These are phyloP conservation scores for Aspergillus flavus DNA, from an alignment of 2,329 filamentous ascomycete species.

Conservation along the genomic window DNA sequence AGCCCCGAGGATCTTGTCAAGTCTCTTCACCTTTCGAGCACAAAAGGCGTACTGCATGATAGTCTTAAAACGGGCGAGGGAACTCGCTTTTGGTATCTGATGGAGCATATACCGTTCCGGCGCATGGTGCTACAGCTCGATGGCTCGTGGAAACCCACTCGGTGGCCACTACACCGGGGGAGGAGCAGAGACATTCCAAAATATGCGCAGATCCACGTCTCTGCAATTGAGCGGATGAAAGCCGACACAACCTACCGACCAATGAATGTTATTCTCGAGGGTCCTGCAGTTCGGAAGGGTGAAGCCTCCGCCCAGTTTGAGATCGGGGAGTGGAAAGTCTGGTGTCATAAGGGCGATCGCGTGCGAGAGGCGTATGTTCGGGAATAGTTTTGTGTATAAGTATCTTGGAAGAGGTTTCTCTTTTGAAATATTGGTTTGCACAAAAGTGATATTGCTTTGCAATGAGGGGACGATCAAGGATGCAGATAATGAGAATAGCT, in stretches of 20 bases:
- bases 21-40: conserved; percentile 16
- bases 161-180: conserved; percentile 72
- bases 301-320: conserved; percentile 1
- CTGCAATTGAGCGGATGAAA: conserved; percentile 69
- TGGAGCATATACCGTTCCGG: conserved; percentile 76
- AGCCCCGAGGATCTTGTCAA: not conserved
- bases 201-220: conserved; percentile 68
- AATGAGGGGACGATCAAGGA: not conserved
- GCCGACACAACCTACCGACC: conserved; percentile 65
- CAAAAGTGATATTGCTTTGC: not conserved
- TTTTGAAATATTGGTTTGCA: not conserved
- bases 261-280: conserved; percentile 66
- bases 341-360: conserved; percentile 17
- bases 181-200: conserved; percentile 73
- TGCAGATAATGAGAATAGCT: not conserved
- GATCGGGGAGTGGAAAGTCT: conserved; percentile 19
- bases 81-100: conserved; percentile 68
- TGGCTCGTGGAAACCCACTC: conserved; percentile 66
- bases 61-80: conserved; percentile 65
- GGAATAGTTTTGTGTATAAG: not conserved
- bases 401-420: not conserved
- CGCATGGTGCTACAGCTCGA: conserved; percentile 67
- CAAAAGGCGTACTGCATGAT: conserved; percentile 61
- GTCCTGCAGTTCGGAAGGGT: not conserved
- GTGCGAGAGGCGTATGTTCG: conserved; percentile 20